These are phyloP conservation scores for Raphanus raphanistrum DNA, from an alignment of 345 rosid genomes.

Conservation along the genomic window DNA sequence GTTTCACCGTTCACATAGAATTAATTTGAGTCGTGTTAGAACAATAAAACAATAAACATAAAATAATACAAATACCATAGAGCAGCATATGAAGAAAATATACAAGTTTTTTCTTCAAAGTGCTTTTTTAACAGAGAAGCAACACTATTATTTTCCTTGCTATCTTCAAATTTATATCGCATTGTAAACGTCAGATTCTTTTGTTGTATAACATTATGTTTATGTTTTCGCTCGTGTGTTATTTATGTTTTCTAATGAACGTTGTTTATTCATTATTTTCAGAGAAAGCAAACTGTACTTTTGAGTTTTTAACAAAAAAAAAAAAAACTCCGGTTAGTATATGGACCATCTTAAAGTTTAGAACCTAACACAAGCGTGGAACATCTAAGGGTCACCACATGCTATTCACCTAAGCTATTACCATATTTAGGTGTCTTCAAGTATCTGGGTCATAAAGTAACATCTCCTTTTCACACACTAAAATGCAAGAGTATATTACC, in stretches of 20 bases:
- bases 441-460: slow-evolving; percentile 26
- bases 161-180: too few species aligned
- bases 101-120: too few species aligned
- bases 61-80: too few species aligned
- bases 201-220: too few species aligned
- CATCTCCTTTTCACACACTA: slow-evolving; percentile 22
- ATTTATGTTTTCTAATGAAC: not conserved
- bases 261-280: too few species aligned
- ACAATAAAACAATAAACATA: not conserved
- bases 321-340: slow-evolving; percentile 9
- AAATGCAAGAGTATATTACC: slow-evolving; percentile 10
- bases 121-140: too few species aligned
- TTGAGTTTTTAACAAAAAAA: not conserved
- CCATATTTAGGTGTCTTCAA: slow-evolving; percentile 29
- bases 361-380: slow-evolving; percentile 37
- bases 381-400: slow-evolving; percentile 30
- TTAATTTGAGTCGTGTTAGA: slow-evolving; percentile 10
- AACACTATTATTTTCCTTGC: too few species aligned
- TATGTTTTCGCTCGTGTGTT: not conserved
- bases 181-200: too few species aligned
- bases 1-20: slow-evolving; percentile 20
- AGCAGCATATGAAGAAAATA: too few species aligned
- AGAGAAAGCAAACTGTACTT: too few species aligned
- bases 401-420: slow-evolving; percentile 39
- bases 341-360: slow-evolving; percentile 34